phyloP scores from a whole-genome alignment of 345 rosid species.

The Microthlaspi erraticum region DNA sequence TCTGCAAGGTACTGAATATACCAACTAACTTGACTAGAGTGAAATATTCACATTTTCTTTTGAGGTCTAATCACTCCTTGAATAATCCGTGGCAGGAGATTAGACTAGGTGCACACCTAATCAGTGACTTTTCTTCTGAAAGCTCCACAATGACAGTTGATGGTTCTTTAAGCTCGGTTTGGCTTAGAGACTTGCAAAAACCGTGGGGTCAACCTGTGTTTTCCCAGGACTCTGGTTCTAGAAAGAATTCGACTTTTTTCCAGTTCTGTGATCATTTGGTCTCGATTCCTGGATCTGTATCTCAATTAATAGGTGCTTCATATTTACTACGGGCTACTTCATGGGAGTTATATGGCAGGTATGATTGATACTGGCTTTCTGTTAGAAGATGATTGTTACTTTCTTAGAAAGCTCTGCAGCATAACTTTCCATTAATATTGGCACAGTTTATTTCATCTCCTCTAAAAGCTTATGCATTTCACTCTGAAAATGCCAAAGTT shows the following conservation, averaged over 20 bases:
- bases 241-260: constrained; percentile 54
- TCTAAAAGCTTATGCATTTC: constrained; percentile 7
- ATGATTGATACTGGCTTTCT: constrained; percentile 32
- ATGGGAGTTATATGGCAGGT: constrained; percentile 99
- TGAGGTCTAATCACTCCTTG: constrained; percentile 37
- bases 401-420: not conserved
- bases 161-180: constrained; percentile 73
- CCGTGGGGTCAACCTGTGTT: constrained; percentile 60
- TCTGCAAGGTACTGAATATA: constrained; percentile 75
- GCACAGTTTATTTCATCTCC: constrained; percentile 1
- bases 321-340: constrained; percentile 88
- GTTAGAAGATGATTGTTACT: constrained; percentile 13
- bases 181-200: constrained; percentile 82
- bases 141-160: constrained; percentile 65
- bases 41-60: constrained; percentile 29
- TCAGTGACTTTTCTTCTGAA: constrained; percentile 78
- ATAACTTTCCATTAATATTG: constrained; percentile 6
- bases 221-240: constrained; percentile 60
- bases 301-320: constrained; percentile 86
- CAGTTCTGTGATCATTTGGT: constrained; percentile 71
- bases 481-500: not conserved
- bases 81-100: constrained; percentile 62
- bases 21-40: constrained; percentile 23
- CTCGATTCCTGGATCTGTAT: constrained; percentile 84
- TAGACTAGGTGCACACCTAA: constrained; percentile 71